phyloP scores from a whole-genome alignment of 2,329 filamentous ascomycete species.

The Bipolaris gigantea region DNA sequence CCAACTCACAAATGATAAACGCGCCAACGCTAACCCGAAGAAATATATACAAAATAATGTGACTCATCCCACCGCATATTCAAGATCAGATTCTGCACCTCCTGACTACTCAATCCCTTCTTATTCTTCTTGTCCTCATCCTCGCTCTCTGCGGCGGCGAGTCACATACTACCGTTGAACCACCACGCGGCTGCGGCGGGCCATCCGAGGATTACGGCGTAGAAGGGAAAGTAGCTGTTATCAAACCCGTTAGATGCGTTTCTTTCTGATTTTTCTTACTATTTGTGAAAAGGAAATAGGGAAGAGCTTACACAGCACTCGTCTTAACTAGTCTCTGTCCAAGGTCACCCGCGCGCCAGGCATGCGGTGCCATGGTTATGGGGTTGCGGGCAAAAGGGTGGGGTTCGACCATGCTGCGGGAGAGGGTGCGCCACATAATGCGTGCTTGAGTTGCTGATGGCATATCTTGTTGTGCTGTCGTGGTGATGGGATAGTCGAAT shows the following conservation, averaged over 20 bases:
- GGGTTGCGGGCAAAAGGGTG: slow-evolving; percentile 43
- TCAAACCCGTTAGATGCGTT: not conserved
- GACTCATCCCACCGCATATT: slow-evolving; percentile 39
- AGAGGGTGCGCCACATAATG: slow-evolving; percentile 36
- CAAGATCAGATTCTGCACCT: slow-evolving; percentile 31
- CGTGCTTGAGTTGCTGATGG: slow-evolving; percentile 37
- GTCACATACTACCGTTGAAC: slow-evolving; percentile 39
- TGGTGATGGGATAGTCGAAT: too few relatives aligned
- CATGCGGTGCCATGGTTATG: slow-evolving; percentile 25
- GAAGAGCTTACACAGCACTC: slow-evolving; percentile 30
- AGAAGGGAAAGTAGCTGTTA: slow-evolving; percentile 35
- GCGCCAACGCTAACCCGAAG: not conserved
- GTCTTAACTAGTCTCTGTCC: slow-evolving; percentile 27
- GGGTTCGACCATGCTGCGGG: slow-evolving; percentile 40
- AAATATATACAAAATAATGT: not conserved
- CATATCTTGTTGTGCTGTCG: slow-evolving; percentile 24
- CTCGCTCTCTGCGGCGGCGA: slow-evolving; percentile 13
- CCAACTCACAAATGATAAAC: not conserved
- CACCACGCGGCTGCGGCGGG: slow-evolving; percentile 32
- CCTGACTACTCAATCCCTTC: slow-evolving; percentile 19
- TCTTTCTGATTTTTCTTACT: too few relatives aligned
- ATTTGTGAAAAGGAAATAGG: not conserved
- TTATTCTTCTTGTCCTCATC: not conserved
- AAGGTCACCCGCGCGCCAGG: slow-evolving; percentile 29
- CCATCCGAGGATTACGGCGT: slow-evolving; percentile 37